Conservation (phyloP, 352 stramenopile genomes). For the Pythium brachiatum region DNA sequence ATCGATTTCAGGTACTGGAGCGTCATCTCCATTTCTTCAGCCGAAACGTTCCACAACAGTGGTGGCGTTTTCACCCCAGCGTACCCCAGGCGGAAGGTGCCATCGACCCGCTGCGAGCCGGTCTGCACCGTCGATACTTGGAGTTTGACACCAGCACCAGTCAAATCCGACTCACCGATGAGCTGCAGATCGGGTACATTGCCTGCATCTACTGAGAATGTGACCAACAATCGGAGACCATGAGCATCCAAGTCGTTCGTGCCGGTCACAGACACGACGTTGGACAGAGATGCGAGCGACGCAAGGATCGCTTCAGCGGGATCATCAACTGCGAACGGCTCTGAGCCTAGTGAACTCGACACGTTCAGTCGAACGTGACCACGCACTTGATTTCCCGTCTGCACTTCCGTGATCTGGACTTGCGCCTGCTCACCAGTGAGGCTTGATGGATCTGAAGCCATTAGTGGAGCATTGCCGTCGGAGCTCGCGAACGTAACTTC, state of each 20-base stretch:
- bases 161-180: constrained; percentile 17
- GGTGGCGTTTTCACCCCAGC: constrained; percentile 43
- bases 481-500: constrained; percentile 42
- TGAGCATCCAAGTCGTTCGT: constrained; percentile 15
- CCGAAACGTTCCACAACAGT: constrained; percentile 78
- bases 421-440: constrained; percentile 29
- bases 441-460: constrained; percentile 20
- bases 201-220: constrained; percentile 27
- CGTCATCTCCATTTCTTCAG: constrained; percentile 71
- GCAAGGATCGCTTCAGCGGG: constrained; percentile 15
- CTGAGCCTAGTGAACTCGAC: constrained; percentile 21
- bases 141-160: constrained; percentile 26
- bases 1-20: constrained; percentile 70
- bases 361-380: constrained; percentile 24
- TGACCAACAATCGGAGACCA: constrained; percentile 27
- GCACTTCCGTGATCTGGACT: constrained; percentile 20
- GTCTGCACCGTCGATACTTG: constrained; percentile 35
- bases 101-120: constrained; percentile 36
- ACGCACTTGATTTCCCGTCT: constrained; percentile 34
- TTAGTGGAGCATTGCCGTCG: constrained; percentile 26
- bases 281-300: constrained; percentile 10
- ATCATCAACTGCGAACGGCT: constrained; percentile 25
- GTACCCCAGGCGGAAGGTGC: constrained; percentile 52
- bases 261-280: neutral
- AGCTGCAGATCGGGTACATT: constrained; percentile 30